Evolutionary conservation across 2,329 filamentous ascomycete genomes (phyloP), one percentile per base, ranked within the genome.

Genomic region (Aspergillus pseudonomiae): DNA sequence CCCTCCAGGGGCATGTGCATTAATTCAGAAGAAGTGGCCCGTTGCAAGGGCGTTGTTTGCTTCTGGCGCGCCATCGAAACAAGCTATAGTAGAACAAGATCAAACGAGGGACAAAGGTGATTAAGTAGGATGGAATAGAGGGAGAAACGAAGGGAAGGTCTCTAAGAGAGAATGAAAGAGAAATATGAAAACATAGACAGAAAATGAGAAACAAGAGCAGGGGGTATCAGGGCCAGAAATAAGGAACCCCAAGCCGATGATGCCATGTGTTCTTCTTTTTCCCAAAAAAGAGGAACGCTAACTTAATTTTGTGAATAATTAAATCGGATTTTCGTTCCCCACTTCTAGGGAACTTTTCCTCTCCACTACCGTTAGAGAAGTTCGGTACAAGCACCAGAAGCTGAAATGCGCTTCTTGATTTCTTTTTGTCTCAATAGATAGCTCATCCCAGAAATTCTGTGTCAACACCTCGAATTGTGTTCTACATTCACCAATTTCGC

Each of bases 41-140:
- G 87, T 75, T 87, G 85, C 63, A 90, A 78, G 11, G 91, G 88
- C 56, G 81, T 82, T 45, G 85, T 81, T 78, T 91, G 89, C 79
- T 93, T 93, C 61, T 85, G 85, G 72, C 90, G 87, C 64, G 89
- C 90, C 91, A 93, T 93, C 45, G 48, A 43, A 48, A 26, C 39
- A 60, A 60, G 52, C 58, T 45, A 68, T 61, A 46, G 32, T 21
- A 55, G 21, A 63, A 43, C 57, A 45, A 52, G 21, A 53, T 62
- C 21, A 46, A 54, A 54, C 48, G 53, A 39, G 45, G 50, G 41
- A 48, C 21, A 39, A 28, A 60, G 24, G n/a, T 4, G 36, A 26
- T 34, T 48, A 28, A 41, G 32, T 62, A 39, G 63, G 55, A 61
- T 52, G 24, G 56, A 56, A 62, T 61, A 60, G 61, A 32, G 57